These are phyloP conservation scores for Tagetes erecta DNA, from an alignment of 129 eudicot genomes.

Conservation along the genomic window DNA sequence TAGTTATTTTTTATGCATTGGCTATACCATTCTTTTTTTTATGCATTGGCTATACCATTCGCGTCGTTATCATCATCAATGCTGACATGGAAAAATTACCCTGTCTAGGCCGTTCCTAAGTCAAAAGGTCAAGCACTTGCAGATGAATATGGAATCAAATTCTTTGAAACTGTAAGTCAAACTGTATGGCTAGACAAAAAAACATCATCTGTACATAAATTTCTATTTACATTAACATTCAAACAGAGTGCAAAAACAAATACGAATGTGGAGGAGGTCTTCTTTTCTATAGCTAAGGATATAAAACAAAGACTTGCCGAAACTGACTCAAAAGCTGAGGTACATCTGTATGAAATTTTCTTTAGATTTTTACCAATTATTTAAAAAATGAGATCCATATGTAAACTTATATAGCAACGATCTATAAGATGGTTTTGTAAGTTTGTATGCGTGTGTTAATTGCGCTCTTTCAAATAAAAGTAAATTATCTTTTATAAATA, in stretches of 20 bases:
- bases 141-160: conserved; percentile 91
- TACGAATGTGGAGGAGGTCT: conserved; percentile 87
- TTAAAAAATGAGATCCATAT: background rate
- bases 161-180: conserved; percentile 84
- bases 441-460: background rate
- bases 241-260: conserved; percentile 89
- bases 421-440: background rate
- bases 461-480: background rate
- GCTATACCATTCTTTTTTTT: background rate
- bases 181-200: background rate
- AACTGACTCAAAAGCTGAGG: conserved; percentile 79
- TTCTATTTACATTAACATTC: conserved; percentile 16
- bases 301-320: conserved; percentile 89
- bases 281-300: conserved; percentile 79
- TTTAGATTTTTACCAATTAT: background rate
- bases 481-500: background rate
- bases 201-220: conserved; percentile 1
- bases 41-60: background rate
- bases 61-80: background rate
- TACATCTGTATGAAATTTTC: conserved; percentile 10
- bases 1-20: background rate
- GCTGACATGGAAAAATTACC: conserved; percentile 27
- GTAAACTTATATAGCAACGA: background rate
- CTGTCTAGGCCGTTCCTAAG: conserved; percentile 81
- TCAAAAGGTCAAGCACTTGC: conserved; percentile 95